Base-by-base conservation (phyloP, 805 yeast species). In the Yamadazyma takamatsuzukensis region DNA sequence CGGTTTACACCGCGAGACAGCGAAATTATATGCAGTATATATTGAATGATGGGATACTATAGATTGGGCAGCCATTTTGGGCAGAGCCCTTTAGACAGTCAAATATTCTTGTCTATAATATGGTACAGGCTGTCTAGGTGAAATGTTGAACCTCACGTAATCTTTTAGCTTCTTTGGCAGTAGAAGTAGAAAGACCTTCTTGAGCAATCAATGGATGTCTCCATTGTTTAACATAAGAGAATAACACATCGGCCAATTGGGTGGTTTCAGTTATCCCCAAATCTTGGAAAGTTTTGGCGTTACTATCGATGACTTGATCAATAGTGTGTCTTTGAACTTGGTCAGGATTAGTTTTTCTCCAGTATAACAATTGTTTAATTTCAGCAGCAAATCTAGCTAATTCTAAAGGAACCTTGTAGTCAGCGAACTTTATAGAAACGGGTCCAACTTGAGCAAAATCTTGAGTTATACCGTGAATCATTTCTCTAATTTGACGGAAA, bases 241-340 rank as follows among this genome's bases (percentile, higher is more conserved):
- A 66, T 42, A 66, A 51, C 14, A 64, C 68, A 37, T 66, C 61
- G 36, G 71, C 70, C 51, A 66, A 64, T 38, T 53, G 60, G 37
- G 60, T 61, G 25, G 50, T 36, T 15, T 54, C 55, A 16, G 69
- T 64, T 52, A 86, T 76, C 27, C 85, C 93, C 48, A 85, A 71
- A 52, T 85, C 93, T 21, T 61, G 64, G 57, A 80, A 85, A 11
- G 82, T 74, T 49, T 69, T 65, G 16, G 86, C 87, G 11, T 55
- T 51, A 18, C 74, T 70, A 50, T 79, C 83, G 40, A 79, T 68
- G 14, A 49, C 51, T 59, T 86, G 95, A 60, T 82, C 69, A 38
- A 82, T 69, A 48, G 74, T 70, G 59, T 78, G 78, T 64, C 95
- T 78, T 59, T 78, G 83, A 35, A 82, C 72, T 56, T 79, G 80